phyloP scores from a whole-genome alignment of 176 grass and related monocot genomes.

The Alopecurus myosuroides region DNA sequence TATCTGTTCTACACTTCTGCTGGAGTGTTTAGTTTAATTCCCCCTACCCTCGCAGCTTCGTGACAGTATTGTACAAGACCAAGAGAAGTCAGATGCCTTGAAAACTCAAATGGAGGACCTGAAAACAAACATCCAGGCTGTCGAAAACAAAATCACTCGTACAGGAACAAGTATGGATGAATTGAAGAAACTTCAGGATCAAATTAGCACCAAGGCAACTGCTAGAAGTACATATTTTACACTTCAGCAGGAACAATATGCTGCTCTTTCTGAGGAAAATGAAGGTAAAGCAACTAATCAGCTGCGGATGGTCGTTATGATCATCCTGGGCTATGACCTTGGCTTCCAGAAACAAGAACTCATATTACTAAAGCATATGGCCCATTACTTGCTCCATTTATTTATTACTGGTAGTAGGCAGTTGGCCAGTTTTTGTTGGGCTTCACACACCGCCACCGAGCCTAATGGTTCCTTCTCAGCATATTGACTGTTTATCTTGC shows the following conservation, averaged over 20 bases:
- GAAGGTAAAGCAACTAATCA: constrained; percentile 50
- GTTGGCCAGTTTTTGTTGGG: neutral
- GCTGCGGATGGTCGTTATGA: neutral
- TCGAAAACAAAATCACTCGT: constrained; percentile 45
- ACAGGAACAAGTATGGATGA: constrained; percentile 59
- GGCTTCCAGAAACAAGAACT: neutral
- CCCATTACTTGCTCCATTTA: neutral
- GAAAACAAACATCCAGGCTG: constrained; percentile 52
- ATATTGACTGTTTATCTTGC: constrained; percentile 3
- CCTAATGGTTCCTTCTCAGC: neutral
- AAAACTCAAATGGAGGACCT: constrained; percentile 89
- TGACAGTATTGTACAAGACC: constrained; percentile 89
- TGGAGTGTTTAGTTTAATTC: constrained; percentile 14
- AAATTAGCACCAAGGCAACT: constrained; percentile 59
- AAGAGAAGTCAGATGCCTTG: constrained; percentile 79
- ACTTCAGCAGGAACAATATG: constrained; percentile 65
- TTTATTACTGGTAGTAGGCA: neutral
- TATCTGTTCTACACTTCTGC: neutral
- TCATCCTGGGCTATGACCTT: neutral
- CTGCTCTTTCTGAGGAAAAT: constrained; percentile 89
- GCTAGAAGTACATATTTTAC: constrained; percentile 72
- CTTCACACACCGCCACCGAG: neutral
- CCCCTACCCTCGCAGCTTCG: constrained; percentile 47
- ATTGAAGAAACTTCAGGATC: constrained; percentile 61
- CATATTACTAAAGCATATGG: neutral